A percentile compares a stretch with the other conserved stretches of the same genome.
These are phyloP conservation scores for Telopea speciosissima DNA, from an alignment of 177 flowering plant genomes.

Conservation along the genomic window DNA sequence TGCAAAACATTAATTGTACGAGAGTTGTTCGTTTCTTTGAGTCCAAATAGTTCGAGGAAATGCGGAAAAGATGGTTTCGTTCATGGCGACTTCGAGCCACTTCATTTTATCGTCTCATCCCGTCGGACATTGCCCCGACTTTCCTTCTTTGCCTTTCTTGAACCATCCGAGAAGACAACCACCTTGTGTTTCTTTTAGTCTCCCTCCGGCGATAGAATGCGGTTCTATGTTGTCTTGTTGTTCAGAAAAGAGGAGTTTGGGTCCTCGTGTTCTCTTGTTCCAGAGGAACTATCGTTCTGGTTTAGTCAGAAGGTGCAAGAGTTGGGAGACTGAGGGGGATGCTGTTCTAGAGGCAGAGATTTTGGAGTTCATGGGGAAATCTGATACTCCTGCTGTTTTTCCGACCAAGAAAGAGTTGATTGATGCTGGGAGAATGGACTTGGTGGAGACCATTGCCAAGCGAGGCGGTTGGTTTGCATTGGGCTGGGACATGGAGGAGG, in stretches of 20 bases:
- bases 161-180: constrained; percentile 5
- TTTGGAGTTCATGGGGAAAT: constrained; percentile 66
- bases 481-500: constrained; percentile 62
- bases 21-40: background rate
- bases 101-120: constrained; percentile 1
- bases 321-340: constrained; percentile 30
- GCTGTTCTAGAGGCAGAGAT: constrained; percentile 57
- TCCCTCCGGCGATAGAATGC: background rate
- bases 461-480: constrained; percentile 71
- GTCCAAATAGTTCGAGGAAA: constrained; percentile 4
- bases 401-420: constrained; percentile 62
- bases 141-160: background rate
- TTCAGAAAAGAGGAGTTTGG: background rate
- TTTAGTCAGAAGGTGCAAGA: constrained; percentile 26
- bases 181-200: background rate
- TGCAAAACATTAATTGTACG: no score
- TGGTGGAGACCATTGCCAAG: constrained; percentile 49
- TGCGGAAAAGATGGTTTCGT: constrained; percentile 12
- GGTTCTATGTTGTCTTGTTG: constrained; percentile 3
- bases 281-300: constrained; percentile 16
- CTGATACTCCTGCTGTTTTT: constrained; percentile 48
- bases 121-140: background rate
- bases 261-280: constrained; percentile 1
- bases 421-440: constrained; percentile 67
- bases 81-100: background rate